Base-by-base conservation (phyloP, 2,329 filamentous ascomycete genomes). In the Diaporthe sp. region DNA sequence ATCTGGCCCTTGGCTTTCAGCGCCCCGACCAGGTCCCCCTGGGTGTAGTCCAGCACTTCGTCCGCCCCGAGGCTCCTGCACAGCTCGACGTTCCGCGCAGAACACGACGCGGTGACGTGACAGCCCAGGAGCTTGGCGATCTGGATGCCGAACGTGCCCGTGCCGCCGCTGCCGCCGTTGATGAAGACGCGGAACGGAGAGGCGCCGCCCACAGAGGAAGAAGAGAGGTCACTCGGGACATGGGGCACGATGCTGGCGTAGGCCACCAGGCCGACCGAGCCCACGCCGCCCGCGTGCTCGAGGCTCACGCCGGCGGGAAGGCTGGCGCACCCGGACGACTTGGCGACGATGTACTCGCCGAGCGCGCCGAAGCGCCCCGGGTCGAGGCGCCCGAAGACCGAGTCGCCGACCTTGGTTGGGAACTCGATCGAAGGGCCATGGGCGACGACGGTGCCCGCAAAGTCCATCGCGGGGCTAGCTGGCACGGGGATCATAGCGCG, bases 101-200 rank as follows among this genome's bases (percentile, higher is more conserved):
- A 93, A 79, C 92, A 94, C 3, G 87, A 87, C 2, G 87, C 85
- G 2, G 88, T 89, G 34, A 94, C 92, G 76, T 88, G 83, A 78
- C 89, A 92, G 0, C 91, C 91, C 5, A 90, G 79, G 0, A 85
- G 84, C 80, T 92, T 93, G 8, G 91, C 92, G 62, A 93, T 88
- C 79, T 94, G 92, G 72, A 94, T 90, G 0, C 86, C 88, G 75
- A 87, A 92, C 0, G 87, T 86, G 0, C 92, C 92, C 1, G 86
- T 88, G 0, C 92, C 92, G 10, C 92, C 92, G 6, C 87, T 90
- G 0, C 91, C 91, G 13, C 91, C 92, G 77, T 93, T 93, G 80
- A 93, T 88, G 79, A 93, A 90, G 12, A 93, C 85, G 78, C 86
- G 88, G n/a, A 62, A 62, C 3, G 39, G 37, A 4, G 37, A n/a